Conservation (phyloP, 2,329 filamentous ascomycete genomes). For the Nemania sp. region DNA sequence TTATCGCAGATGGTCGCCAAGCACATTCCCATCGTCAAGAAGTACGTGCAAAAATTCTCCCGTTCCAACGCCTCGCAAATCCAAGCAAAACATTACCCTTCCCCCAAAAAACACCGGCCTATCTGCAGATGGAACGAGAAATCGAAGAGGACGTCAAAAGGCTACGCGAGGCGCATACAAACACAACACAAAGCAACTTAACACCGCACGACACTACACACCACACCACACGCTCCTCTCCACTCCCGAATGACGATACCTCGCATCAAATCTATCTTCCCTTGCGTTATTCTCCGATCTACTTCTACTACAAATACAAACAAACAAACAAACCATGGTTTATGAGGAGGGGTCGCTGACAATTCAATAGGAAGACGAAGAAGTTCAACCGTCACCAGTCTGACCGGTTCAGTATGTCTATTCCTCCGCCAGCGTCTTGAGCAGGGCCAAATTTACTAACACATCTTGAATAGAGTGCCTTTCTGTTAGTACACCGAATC, state of each 20-base stretch:
- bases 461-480: slow-evolving; percentile 38
- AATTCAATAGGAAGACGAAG: slow-evolving; percentile 70
- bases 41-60: slow-evolving; percentile 74
- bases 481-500: slow-evolving; percentile 34
- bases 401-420: slow-evolving; percentile 94
- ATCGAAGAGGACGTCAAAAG: background rate
- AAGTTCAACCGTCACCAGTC: slow-evolving; percentile 97
- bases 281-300: background rate
- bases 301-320: slow-evolving; percentile 4
- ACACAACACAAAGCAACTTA: background rate
- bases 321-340: background rate
- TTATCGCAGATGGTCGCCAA: slow-evolving; percentile 92
- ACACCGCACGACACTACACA: background rate
- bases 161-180: slow-evolving; percentile 16
- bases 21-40: slow-evolving; percentile 99
- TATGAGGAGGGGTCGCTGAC: slow-evolving; percentile 52
- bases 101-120: background rate
- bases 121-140: background rate
- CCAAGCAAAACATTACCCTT: slow-evolving; percentile 11
- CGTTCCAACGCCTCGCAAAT: slow-evolving; percentile 32
- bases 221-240: background rate
- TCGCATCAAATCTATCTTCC: background rate
- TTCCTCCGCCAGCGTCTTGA: slow-evolving; percentile 35
- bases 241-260: background rate
- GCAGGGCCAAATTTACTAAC: slow-evolving; percentile 22